These are phyloP conservation scores for Buxus sempervirens DNA, from an alignment of 164 flowering plant genomes.

Conservation along the genomic window DNA sequence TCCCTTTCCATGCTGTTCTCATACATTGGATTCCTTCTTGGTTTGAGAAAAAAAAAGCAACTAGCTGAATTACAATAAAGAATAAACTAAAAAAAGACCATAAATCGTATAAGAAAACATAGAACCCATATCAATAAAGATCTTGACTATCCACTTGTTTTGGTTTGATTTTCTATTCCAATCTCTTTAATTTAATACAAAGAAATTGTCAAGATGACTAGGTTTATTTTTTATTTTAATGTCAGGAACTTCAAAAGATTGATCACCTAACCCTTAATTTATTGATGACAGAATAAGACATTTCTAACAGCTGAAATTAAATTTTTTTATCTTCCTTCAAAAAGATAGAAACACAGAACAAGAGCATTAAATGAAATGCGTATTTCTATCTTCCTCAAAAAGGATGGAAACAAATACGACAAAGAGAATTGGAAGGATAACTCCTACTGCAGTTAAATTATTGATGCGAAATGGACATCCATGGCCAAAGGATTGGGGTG, in stretches of 20 bases:
- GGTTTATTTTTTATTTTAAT: too few species aligned
- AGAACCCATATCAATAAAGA: not conserved
- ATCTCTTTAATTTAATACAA: not conserved
- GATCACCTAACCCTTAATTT: constrained; percentile 11
- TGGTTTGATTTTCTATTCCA: not conserved
- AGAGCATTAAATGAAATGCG: too few species aligned
- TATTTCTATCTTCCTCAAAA: too few species aligned
- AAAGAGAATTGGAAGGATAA: not conserved
- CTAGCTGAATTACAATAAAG: not conserved
- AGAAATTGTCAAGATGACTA: too few species aligned
- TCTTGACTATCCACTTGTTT: not conserved
- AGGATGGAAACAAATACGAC: too few species aligned
- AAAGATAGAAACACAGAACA: too few species aligned
- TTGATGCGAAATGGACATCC: too few species aligned
- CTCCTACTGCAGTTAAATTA: too few species aligned
- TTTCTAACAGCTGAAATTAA: not conserved
- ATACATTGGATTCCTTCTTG: too few species aligned
- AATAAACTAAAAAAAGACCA: not conserved
- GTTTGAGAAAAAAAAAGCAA: too few species aligned
- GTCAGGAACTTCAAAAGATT: not conserved
- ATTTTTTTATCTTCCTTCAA: not conserved
- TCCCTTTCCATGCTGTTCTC: too few species aligned
- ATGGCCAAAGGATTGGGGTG: too few species aligned
- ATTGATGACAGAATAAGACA: constrained; percentile 5
- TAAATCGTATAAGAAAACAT: not conserved